Base-by-base conservation (phyloP, 352 stramenopile species). In the Peronospora tabacina region DNA sequence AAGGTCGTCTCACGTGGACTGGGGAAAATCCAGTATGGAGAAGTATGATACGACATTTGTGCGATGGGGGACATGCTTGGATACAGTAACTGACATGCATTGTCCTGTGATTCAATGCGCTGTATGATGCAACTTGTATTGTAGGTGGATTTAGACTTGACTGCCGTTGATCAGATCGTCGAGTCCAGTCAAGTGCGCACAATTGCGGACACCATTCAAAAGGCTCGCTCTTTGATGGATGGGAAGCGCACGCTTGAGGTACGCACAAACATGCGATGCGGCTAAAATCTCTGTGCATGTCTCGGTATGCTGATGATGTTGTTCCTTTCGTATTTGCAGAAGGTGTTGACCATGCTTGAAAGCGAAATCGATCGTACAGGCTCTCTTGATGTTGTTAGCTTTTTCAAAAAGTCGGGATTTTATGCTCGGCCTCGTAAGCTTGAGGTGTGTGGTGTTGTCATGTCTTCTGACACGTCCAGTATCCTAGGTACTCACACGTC, bases 121-220 rank as follows among this genome's bases (percentile, higher is more conserved):
- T 32, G 19, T 33, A 16, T 17, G 2, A 16, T 17, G 1, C 38
- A 35, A 17, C 24, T 38, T 54, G 5, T 42, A 8, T 40, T 59
- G 22, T 37, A 88, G 75, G 61, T 86, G 32, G 83, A 95, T 56
- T 70, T 95, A 49, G 75, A 97, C 48, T 54, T 97, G 52, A 56
- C 61, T 6, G 84, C 69, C 0, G 70, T 97, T 1, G 85, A 95
- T 37, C 88, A 97, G 58, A 79, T 97, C 26, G 86, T 96, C 2
- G 88, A 97, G 52, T 52, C 73, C 1, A 90, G 82, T 30, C 87
- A 96, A 78, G 78, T 91, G 16, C 79, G 81, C 4, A 72, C 82
- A 1, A 94, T 94, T 44, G 76, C 79, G 0, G 77, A 93, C 35
- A 67, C 63, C 20, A 74, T 94, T 37, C 43, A 80, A 24, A 79